phyloP scores from a whole-genome alignment of 345 rosid genomes.

The Moricandia moricandioides region DNA sequence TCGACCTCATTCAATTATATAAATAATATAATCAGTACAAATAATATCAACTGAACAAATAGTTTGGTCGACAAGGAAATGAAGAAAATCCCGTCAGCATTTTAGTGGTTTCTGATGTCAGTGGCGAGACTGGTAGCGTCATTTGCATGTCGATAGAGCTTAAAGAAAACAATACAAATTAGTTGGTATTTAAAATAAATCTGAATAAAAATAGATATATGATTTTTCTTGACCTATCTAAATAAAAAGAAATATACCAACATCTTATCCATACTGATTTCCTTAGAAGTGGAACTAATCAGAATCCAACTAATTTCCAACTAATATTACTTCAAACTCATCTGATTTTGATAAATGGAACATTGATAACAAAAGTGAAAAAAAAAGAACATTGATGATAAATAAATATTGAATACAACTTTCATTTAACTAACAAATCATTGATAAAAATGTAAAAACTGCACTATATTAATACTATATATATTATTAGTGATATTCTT shows the following conservation, averaged over 20 bases:
- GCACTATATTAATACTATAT: not conserved
- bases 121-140: not conserved
- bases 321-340: not conserved
- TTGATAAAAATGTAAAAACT: not conserved
- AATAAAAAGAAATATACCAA: not conserved
- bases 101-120: not conserved
- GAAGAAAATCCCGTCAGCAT: not conserved
- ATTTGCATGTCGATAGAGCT: not conserved
- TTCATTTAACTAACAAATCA: not conserved
- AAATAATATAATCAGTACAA: not conserved
- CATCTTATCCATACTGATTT: not conserved
- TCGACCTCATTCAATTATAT: too few species aligned
- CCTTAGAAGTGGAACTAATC: not conserved
- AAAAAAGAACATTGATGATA: too few species aligned
- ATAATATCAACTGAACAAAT: not conserved
- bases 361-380: not conserved
- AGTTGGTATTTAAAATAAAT: not conserved
- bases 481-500: not conserved
- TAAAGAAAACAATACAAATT: not conserved
- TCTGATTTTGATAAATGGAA: not conserved
- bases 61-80: not conserved
- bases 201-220: not conserved
- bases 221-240: not conserved
- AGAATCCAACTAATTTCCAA: not conserved
- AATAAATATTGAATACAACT: not conserved